Evolutionary conservation across 805 yeast genomes (phyloP), one percentile per base, ranked within the genome.

Genomic region (Metschnikowia peoriensis): DNA sequence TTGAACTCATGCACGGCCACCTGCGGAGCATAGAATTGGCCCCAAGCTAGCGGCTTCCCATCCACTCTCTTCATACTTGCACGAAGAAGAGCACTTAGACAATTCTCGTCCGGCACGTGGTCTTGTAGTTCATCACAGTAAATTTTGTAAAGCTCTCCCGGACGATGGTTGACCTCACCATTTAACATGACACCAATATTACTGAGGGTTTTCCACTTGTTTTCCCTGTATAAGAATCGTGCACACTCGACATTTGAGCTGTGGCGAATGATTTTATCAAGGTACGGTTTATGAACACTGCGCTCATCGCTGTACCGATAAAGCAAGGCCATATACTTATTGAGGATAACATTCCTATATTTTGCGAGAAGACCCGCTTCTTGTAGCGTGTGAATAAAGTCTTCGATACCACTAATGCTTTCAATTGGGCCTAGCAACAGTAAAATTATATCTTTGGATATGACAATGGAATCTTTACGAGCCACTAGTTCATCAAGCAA

Each of bases 1-100:
- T 80, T 76, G 65, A 85, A 80, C 62, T 85, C 88, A 38, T 72
- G 76, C 2, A 83, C 72, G 0, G 88, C 84, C 28, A 83, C 71
- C 58, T 85, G 89, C 1, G 85, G 72, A 0, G 91, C 88, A 48
- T 68, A 78, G 39, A 74, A 47, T 1, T 68, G 67, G 9, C 72
- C 82, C 89, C 89, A 85, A 15, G 67, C 46, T 2, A 77, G 44
- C 12, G 64, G 56, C 6, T 49, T 58, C 1, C 54, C 49, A 7
- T 47, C 44, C 1, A 54, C 58, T 2, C 58, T 50, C 38, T 64
- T 61, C 56, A 69, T 62, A 6, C 85, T 75, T 0, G 86, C 83
- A 1, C 71, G 63, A 32, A 86, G 71, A 28, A 86, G 66, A 0
- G 84, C 78, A 2, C 69, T 38, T 12, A 75, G 50, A 48, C 76